Conservation (phyloP, 306 rosid genomes). For the Mimosa pudica region DNA sequence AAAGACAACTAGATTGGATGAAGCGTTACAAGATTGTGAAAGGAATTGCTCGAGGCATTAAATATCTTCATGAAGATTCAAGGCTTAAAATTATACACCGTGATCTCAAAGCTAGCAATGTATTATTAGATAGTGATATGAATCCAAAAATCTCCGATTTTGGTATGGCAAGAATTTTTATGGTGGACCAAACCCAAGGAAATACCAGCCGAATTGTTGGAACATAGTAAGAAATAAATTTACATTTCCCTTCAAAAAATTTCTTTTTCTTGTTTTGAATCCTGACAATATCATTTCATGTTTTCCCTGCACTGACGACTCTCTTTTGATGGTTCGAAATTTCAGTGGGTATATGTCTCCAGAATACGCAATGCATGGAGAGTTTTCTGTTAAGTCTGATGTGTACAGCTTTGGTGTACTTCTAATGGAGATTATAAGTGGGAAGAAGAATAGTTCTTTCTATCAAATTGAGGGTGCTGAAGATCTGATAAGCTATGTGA, state of each 20-base stretch:
- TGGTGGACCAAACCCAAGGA: slow-evolving; percentile 25
- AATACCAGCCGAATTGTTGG: slow-evolving; percentile 33
- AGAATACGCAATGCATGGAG: not conserved
- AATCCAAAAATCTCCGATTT: slow-evolving; percentile 55
- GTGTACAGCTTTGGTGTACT: slow-evolving; percentile 14
- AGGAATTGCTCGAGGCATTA: slow-evolving; percentile 55
- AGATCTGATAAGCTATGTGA: no score
- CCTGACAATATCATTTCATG: no score
- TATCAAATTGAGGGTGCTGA: no score
- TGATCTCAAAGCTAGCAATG: slow-evolving; percentile 60
- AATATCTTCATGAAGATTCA: slow-evolving; percentile 66
- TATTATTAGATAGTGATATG: slow-evolving; percentile 49
- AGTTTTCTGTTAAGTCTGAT: not conserved
- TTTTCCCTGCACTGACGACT: not conserved
- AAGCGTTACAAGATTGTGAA: slow-evolving; percentile 38
- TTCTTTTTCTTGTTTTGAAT: no score
- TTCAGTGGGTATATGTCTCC: slow-evolving; percentile 2
- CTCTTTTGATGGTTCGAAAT: not conserved
- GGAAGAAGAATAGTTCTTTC: no score
- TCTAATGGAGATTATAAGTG: not conserved
- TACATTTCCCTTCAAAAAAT: not conserved
- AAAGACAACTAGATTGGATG: slow-evolving; percentile 46
- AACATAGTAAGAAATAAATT: slow-evolving; percentile 39
- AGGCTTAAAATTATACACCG: slow-evolving; percentile 54
- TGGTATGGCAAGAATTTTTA: slow-evolving; percentile 43